These are phyloP conservation scores for Sporothrix protearum DNA, from an alignment of 2,329 filamentous ascomycete species.

Conservation along the genomic window DNA sequence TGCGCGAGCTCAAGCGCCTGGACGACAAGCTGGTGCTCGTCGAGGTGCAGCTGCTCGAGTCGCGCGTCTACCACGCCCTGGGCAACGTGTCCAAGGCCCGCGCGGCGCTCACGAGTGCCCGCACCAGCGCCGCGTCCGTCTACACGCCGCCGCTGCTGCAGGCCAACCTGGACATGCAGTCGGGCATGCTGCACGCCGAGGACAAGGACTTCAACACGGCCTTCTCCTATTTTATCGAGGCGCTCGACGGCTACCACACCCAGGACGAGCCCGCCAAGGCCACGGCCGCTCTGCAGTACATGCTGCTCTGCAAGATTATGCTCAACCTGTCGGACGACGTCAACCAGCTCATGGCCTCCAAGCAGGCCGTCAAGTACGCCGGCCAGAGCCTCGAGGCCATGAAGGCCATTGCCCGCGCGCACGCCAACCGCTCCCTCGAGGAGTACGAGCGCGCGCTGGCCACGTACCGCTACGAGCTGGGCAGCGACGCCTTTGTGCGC, in stretches of 20 bases:
- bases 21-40: constrained; percentile 98
- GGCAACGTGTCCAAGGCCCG: constrained; percentile 95
- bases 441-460: constrained; percentile 94
- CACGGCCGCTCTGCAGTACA: constrained; percentile 98
- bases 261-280: constrained; percentile 85
- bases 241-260: constrained; percentile 91
- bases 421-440: constrained; percentile 91
- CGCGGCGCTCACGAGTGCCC: constrained; percentile 87
- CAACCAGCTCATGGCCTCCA: constrained; percentile 88
- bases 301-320: constrained; percentile 99
- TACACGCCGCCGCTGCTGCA: constrained; percentile 95
- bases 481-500: constrained; percentile 91
- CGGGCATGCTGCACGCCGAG: constrained; percentile 96
- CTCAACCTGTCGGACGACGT: constrained; percentile 95
- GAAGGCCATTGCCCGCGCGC: constrained; percentile 96
- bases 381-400: constrained; percentile 96
- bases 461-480: constrained; percentile 88
- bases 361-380: constrained; percentile 94
- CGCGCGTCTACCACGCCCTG: constrained; percentile 92
- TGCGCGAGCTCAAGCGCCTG: constrained; percentile 94
- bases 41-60: constrained; percentile 96
- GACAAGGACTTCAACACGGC: constrained; percentile 99
- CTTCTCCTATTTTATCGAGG: constrained; percentile 99
- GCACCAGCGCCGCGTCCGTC: constrained; percentile 92
- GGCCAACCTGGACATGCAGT: constrained; percentile 98